Evolutionary conservation across 2,329 filamentous ascomycete species (phyloP).

Genomic region (Pyrenochaeta sp.): DNA sequence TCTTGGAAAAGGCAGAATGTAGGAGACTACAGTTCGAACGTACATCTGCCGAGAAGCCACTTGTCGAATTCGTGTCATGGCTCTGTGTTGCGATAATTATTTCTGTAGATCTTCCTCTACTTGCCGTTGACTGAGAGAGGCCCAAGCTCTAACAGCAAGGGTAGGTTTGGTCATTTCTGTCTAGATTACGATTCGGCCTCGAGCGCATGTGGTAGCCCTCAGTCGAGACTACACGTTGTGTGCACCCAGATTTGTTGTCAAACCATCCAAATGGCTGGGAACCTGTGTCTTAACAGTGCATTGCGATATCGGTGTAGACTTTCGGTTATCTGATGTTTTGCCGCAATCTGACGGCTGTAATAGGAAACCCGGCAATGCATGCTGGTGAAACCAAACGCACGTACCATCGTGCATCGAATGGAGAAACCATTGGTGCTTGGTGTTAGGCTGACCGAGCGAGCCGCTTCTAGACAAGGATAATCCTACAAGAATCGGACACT

Average conservation of each 20-base stretch:
- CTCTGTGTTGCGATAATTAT: no score
- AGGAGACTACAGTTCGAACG: background rate
- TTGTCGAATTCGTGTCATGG: background rate
- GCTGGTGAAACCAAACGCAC: background rate
- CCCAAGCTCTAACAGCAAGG: no score
- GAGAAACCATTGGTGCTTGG: constrained; percentile 1
- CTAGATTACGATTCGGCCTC: no score
- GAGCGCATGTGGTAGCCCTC: no score
- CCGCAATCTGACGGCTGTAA: background rate
- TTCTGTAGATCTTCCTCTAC: no score
- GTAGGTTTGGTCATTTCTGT: no score
- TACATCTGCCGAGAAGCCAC: background rate
- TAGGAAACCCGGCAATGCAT: background rate
- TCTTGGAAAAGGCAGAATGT: background rate
- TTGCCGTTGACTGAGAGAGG: no score
- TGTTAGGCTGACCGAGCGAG: constrained; percentile 1
- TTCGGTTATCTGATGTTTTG: background rate
- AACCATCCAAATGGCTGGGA: background rate
- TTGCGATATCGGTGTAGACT: background rate
- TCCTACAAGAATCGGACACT: constrained; percentile 8
- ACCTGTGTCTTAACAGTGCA: background rate
- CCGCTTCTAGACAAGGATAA: constrained; percentile 5
- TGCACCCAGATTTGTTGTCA: background rate
- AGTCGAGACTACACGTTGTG: no score
- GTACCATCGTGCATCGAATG: background rate